Evolutionary conservation across 164 flowering plant species (phyloP).

Genomic region (Buxus sempervirens): DNA sequence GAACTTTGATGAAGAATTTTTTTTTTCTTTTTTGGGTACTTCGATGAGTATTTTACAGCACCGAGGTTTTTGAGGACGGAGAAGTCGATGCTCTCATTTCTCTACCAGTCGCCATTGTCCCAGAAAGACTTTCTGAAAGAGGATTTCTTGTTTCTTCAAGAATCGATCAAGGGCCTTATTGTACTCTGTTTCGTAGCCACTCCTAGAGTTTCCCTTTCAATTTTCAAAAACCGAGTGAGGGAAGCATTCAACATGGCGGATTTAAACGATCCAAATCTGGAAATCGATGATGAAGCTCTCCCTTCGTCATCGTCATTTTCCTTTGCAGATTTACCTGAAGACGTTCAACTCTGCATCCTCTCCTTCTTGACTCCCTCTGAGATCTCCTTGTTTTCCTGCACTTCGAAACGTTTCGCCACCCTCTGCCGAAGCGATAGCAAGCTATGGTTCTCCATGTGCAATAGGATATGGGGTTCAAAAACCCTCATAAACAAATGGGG

Average conservation of each 20-base stretch:
- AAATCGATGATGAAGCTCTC: not conserved
- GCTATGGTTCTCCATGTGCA: conserved; percentile 61
- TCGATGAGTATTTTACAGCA: no score
- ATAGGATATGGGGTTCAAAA: conserved; percentile 56
- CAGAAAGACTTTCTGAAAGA: no score
- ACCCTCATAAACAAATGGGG: conserved; percentile 71
- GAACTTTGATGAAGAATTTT: no score
- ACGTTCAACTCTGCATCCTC: conserved; percentile 56
- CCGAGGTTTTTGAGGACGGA: no score
- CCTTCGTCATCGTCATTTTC: conserved; percentile 9
- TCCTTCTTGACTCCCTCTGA: conserved; percentile 56
- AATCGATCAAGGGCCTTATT: no score
- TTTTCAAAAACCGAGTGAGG: not conserved
- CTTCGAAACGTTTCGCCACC: conserved; percentile 40
- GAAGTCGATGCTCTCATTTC: no score
- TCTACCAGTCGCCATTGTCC: no score
- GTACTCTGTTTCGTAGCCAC: no score
- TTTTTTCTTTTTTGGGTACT: no score
- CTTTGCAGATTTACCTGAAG: conserved; percentile 59
- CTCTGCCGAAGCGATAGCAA: conserved; percentile 35
- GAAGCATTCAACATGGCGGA: not conserved
- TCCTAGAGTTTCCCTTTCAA: no score
- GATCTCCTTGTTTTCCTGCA: conserved; percentile 44
- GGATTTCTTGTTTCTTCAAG: no score
- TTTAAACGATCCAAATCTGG: not conserved